Percentiles rank a stretch among this genome's conserved stretches.
Evolutionary conservation across 495 filamentous ascomycete genomes (phyloP).

Genomic region (Schizothecium vesticola): DNA sequence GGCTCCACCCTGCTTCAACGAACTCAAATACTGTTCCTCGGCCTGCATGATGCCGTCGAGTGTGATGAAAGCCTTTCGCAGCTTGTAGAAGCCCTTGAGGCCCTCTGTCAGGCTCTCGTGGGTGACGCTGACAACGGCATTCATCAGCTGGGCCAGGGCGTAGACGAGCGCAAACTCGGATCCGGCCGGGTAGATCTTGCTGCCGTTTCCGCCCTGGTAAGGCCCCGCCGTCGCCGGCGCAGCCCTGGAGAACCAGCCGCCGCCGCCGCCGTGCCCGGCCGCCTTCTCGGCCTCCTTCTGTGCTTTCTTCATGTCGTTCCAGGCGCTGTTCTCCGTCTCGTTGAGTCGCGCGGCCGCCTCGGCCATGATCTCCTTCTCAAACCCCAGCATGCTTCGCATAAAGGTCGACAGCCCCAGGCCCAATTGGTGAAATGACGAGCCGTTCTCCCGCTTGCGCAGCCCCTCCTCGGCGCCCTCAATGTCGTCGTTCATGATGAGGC

Average conservation of each 20-base stretch:
- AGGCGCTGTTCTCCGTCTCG: constrained; percentile 75
- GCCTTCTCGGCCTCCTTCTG: constrained; percentile 47
- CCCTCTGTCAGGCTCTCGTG: constrained; percentile 92
- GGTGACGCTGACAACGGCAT: constrained; percentile 79
- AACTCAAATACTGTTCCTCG: constrained; percentile 40
- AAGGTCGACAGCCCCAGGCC: constrained; percentile 78
- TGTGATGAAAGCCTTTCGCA: constrained; percentile 83
- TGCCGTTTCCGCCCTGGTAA: constrained; percentile 7
- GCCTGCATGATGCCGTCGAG: constrained; percentile 64
- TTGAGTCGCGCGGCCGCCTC: constrained; percentile 69
- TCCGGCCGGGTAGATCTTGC: constrained; percentile 66
- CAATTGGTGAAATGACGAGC: constrained; percentile 89
- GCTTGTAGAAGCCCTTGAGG: constrained; percentile 85
- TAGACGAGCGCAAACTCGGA: constrained; percentile 73
- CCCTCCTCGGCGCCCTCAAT: constrained; percentile 77
- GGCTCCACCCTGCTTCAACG: constrained; percentile 1
- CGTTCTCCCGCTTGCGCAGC: constrained; percentile 61
- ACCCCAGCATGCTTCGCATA: constrained; percentile 79
- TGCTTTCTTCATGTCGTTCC: constrained; percentile 70
- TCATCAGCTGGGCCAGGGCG: constrained; percentile 82
- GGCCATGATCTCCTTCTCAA: constrained; percentile 91
- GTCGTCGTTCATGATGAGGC: constrained; percentile 86
- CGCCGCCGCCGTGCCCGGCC: constrained; percentile 18
- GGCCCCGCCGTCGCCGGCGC: neutral
- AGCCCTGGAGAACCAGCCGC: constrained; percentile 20